Evolutionary conservation across 257 asterid species (phyloP), one percentile per base, ranked within the genome.

Genomic region (Lycium ferocissimum): DNA sequence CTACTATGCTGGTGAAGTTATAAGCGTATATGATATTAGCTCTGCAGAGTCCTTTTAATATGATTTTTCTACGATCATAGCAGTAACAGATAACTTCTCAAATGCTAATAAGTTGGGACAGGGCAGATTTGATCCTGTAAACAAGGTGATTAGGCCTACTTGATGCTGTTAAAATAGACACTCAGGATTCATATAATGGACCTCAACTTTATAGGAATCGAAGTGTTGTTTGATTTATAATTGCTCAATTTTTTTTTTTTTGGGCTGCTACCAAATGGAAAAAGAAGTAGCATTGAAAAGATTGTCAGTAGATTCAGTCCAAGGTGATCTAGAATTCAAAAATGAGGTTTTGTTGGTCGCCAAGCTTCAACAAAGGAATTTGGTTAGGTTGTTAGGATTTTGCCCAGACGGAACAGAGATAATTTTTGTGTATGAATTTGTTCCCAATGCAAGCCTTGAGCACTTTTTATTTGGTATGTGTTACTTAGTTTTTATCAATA

Each of bases 221-320:
- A 26, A n/a, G n/a, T n/a, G 33, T 26, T 26, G 33, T 26, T 26
- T 26, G 1, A 26, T 26, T 26, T 26, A 78, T 54, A 58, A 0
- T 43, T 9, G 33, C 4, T 18, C 35, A n/a, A 11, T 18, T 22
- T 9, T 2, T 6, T 1, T 9, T 6, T 3, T 58, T 0, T 58
- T 26, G 33, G 33, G 38, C 2, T 4, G 59, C 81, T 83, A 87
- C 8, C 61, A 2, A 72, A 84, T 33, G 90, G 90, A 26, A 47
- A 56, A 85, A 70, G 61, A 38, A 17, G 43, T 88, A 80, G 90
- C 90, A 0, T 87, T 88, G 58, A 88, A 88, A 57, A 84, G 87
- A n/a, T 33, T 88, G 15, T 85, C 84, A 6, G 81, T 38, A 54
- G 47, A 33, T 3, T 85, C 86, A 54, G 6, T 22, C 1, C 87